Base-by-base conservation (phyloP, 352 stramenopile genomes). In the Phytophthora cryptogea region DNA sequence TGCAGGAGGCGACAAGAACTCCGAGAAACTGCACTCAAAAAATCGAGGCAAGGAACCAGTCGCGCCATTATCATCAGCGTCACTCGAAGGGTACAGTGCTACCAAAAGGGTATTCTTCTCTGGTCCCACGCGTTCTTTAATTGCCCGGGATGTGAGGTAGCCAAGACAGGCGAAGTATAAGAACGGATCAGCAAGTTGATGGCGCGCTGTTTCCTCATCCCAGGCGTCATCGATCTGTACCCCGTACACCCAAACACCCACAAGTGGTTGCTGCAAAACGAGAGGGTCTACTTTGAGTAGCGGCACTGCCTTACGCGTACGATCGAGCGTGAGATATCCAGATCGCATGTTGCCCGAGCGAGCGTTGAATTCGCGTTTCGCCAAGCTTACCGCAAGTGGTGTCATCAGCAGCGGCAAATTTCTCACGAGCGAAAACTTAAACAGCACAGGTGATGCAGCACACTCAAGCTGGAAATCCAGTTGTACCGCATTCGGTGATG, bases 321-420 rank as follows among this genome's bases (percentile, higher is more conserved):
- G 76, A 47, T 93, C 84, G 0, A 93, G 68, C 17, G 84, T 93
- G 9, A 93, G 50, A 46, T 88, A 92, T 0, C 84, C 84, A 16
- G 61, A 88, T 28, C 76, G 69, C 9, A 73, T 51, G 8, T 59
- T 68, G 8, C 59, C 37, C 0, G 60, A 63, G 9, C 62, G 37
- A 6, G 54, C 28, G 17, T 70, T 81, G 36, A 91, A 84, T 48
- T 91, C 79, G 20, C 73, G 74, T 5, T 72, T 78, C 33, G 77
- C 59, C n/a, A 93, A 54, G 54, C 72, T 88, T 17, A 58, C 69
- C 6, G 81, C 81, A 4, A 93, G 74, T 11, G 83, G 81, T 1
- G 83, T 93, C 81, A 91, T 89, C 9, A 91, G 69, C 28, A 89
- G 32, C n/a, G 83, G 83, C 8, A 93, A 66, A 39, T 78, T 91